Conservation (phyloP, 768 basidiomycete species). For the Pholiota microspora region DNA sequence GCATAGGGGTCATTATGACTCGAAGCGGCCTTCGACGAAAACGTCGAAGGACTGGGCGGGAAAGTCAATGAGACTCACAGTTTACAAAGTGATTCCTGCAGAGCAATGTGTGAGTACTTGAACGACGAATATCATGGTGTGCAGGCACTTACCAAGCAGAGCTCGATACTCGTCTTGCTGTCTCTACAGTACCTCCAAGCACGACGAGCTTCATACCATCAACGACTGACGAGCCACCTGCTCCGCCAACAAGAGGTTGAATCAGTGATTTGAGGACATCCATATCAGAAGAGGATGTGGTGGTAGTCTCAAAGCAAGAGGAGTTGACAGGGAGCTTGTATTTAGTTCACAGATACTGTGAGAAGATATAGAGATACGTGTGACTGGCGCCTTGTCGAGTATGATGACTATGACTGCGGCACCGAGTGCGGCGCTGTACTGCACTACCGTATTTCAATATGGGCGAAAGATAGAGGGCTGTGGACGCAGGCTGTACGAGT, state of each 20-base stretch:
- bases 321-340: conserved; percentile 5
- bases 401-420: neutral
- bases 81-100: conserved; percentile 84
- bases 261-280: conserved; percentile 81
- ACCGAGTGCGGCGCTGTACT: conserved; percentile 1
- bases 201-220: conserved; percentile 91
- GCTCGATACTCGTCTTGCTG: conserved; percentile 77
- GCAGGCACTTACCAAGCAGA: conserved; percentile 64
- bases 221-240: conserved; percentile 74
- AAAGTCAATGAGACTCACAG: conserved; percentile 46
- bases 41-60: neutral
- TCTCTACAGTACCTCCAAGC: conserved; percentile 85
- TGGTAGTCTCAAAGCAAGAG: conserved; percentile 3
- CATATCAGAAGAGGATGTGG: conserved; percentile 38
- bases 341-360: conserved; percentile 6
- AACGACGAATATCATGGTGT: neutral
- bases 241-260: conserved; percentile 75
- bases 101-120: neutral
- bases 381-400: neutral
- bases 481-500: conserved; percentile 1
- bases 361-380: conserved; percentile 8
- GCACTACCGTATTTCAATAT: neutral
- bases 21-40: conserved; percentile 4
- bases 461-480: neutral
- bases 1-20: conserved; percentile 9